Conservation (phyloP, 2,329 filamentous ascomycete species). For the Colletotrichum magnum region DNA sequence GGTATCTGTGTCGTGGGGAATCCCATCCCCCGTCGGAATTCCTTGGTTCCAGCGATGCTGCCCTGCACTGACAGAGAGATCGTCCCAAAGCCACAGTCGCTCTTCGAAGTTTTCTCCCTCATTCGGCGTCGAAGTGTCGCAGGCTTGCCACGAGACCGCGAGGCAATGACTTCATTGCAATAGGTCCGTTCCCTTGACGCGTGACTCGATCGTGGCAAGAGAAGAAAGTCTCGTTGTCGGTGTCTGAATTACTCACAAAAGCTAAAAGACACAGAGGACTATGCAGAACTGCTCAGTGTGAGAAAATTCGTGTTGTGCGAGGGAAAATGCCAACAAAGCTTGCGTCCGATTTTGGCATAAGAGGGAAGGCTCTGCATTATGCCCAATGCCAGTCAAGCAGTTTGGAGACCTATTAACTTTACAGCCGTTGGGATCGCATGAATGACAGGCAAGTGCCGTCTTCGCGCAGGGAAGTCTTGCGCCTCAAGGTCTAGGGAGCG, state of each 20-base stretch:
- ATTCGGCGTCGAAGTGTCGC: not conserved
- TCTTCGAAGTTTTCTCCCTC: not conserved
- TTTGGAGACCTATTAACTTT: conserved; percentile 8
- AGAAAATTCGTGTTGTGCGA: conserved; percentile 29
- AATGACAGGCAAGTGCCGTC: conserved; percentile 24
- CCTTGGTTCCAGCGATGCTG: not conserved
- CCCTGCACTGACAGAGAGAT: not conserved
- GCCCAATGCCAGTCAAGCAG: conserved; percentile 13
- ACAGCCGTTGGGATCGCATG: not conserved
- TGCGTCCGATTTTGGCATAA: conserved; percentile 29
- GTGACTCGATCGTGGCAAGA: conserved; percentile 24
- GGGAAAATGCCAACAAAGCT: conserved; percentile 20
- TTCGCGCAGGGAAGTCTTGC: conserved; percentile 1
- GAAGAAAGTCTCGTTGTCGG: conserved; percentile 21
- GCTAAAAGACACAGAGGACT: conserved; percentile 5
- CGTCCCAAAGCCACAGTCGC: not conserved
- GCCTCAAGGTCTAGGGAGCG: conserved; percentile 15
- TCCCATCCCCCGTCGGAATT: not conserved
- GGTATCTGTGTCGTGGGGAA: no score
- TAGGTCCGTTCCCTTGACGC: conserved; percentile 15
- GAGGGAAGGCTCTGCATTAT: conserved; percentile 9
- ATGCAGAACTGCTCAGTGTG: not conserved
- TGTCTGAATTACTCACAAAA: conserved; percentile 14
- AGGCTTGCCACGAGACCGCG: conserved; percentile 7
- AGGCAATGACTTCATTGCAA: conserved; percentile 22